Base-by-base conservation (phyloP, 768 basidiomycete species). In the Kondoa subrosea region DNA sequence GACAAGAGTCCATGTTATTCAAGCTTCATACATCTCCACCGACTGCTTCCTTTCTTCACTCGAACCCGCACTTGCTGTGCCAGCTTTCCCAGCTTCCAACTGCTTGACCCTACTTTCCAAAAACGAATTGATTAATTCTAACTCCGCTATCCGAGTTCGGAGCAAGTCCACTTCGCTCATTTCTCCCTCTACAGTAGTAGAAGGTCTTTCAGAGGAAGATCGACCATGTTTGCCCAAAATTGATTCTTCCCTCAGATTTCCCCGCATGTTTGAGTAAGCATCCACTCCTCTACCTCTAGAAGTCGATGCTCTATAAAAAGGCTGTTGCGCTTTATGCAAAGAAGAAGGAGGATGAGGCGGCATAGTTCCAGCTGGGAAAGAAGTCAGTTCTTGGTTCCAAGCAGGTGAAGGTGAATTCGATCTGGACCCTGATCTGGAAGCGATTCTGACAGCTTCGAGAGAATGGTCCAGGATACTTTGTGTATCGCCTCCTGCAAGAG, bases 61-160 rank as follows among this genome's bases (percentile, higher is more conserved):
- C n/a, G n/a, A n/a, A n/a, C n/a, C n/a, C n/a, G n/a, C n/a, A n/a
- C n/a, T n/a, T n/a, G n/a, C n/a, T n/a, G n/a, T n/a, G n/a, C n/a
- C n/a, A 27, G 15, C 29, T 30, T 63, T 63, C 14, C 56, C 32
- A 30, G 31, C 31, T 59, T 69, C 68, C 26, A 69, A 34, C 17
- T 69, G 65, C 17, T 56, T 64, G 56, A 69, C 68, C n/a, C 68
- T 50, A 14, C 30, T 34, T 27, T 34, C 64, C 50, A 69, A 57
- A 1, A 69, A 30, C 34, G 67, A 57, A 59, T 69, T 69, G 66
- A 69, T 69, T 29, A 69, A 64, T 32, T 69, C 68, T 17, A 69
- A 57, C 29, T 69, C 68, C 26, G 68, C 67, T 2, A 69, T 50
- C 2, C 68, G 64, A 16, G 61, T 69, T 29, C 65, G 50, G 1